Evolutionary conservation across 2,329 filamentous ascomycete species (phyloP).

Genomic region (Nemania sp.): DNA sequence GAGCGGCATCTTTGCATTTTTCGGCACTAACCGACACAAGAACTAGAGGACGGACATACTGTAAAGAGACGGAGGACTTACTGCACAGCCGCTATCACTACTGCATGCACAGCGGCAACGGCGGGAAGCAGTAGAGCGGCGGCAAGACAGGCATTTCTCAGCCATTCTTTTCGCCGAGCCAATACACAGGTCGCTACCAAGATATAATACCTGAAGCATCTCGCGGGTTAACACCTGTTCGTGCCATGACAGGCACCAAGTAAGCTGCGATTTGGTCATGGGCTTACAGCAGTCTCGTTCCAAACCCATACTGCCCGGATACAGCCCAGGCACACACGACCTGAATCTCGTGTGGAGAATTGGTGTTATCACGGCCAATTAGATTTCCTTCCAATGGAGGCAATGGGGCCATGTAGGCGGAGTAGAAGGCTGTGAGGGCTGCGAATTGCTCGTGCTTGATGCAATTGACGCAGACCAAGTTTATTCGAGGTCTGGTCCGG

Average conservation of each 20-base stretch:
- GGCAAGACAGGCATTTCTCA: slow-evolving; percentile 65
- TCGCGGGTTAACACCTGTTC: slow-evolving; percentile 4
- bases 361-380: slow-evolving; percentile 26
- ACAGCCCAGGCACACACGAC: slow-evolving; percentile 49
- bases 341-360: slow-evolving; percentile 28
- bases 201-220: slow-evolving; percentile 57
- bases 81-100: slow-evolving; percentile 63
- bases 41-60: too few species aligned
- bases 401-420: slow-evolving; percentile 41
- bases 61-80: too few species aligned
- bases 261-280: neutral
- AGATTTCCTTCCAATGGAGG: slow-evolving; percentile 37
- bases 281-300: slow-evolving; percentile 45
- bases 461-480: too few species aligned
- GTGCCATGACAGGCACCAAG: neutral
- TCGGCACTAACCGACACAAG: too few species aligned
- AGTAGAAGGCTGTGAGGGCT: slow-evolving; percentile 13
- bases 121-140: slow-evolving; percentile 65
- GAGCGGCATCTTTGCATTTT: too few species aligned
- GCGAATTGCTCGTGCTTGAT: too few species aligned
- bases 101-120: slow-evolving; percentile 65
- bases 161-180: slow-evolving; percentile 63
- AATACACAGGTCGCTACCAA: slow-evolving; percentile 66
- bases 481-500: too few species aligned
- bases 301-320: slow-evolving; percentile 47